Conservation (phyloP, 352 stramenopile genomes). For the Blastocystis sp. region DNA sequence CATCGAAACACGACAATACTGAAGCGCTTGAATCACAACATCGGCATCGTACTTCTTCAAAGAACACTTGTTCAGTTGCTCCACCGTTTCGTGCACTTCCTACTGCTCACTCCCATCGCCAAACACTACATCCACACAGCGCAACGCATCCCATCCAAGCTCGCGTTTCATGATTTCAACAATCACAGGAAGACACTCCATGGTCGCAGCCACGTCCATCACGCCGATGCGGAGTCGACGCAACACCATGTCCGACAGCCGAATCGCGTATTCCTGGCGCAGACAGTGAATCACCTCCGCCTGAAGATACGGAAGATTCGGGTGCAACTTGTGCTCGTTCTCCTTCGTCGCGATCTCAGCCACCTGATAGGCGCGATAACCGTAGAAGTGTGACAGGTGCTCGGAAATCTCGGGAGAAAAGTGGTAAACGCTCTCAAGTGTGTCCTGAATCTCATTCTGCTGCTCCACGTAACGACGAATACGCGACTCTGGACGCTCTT, state of each 20-base stretch:
- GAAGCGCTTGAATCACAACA: not conserved
- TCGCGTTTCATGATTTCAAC: not conserved
- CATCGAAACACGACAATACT: not conserved
- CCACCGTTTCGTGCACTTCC: slow-evolving; percentile 38
- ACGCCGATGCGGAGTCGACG: slow-evolving; percentile 16
- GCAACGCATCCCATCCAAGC: not conserved
- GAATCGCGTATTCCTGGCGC: not conserved
- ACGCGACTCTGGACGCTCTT: not conserved
- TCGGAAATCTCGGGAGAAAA: slow-evolving; percentile 82
- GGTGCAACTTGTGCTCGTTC: slow-evolving; percentile 74
- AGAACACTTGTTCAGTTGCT: slow-evolving; percentile 42
- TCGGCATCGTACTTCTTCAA: slow-evolving; percentile 45
- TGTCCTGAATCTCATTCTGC: slow-evolving; percentile 19
- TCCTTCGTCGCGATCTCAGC: slow-evolving; percentile 76
- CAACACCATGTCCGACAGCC: slow-evolving; percentile 20
- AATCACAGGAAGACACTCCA: slow-evolving; percentile 7
- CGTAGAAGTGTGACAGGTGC: slow-evolving; percentile 87
- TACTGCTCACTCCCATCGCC: not conserved
- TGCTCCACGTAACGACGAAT: slow-evolving; percentile 6
- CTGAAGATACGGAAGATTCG: slow-evolving; percentile 85
- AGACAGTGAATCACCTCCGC: slow-evolving; percentile 70
- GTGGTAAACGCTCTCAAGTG: slow-evolving; percentile 78
- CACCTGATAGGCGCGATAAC: slow-evolving; percentile 83
- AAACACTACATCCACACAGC: not conserved
- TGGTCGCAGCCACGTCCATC: not conserved